Evolutionary conservation across 441 rosid species (phyloP), one percentile per base, ranked within the genome.

Genomic region (Gossypium trilobum): DNA sequence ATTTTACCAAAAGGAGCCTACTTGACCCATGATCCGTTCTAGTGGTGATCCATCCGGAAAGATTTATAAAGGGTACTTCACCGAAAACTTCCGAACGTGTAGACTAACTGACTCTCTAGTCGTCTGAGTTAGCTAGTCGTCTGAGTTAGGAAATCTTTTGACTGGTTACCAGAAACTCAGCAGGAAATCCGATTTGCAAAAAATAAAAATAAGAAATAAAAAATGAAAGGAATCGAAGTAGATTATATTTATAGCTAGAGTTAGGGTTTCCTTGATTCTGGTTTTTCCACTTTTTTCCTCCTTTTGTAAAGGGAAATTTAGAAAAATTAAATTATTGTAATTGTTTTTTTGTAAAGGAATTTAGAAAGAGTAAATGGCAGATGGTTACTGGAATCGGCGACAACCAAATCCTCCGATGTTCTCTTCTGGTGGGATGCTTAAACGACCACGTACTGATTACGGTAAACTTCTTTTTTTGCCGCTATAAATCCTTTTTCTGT

Each of bases 351-450:
- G 10, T 51, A 1, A 51, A 51, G 20, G 22, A 51, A 5, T 51
- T 51, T 16, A 51, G 56, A 16, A n/a, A 22, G 7, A 11, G 31
- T 36, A 17, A 67, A 88, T 90, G 91, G 82, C 86, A 58, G 91
- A 85, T 73, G 87, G 83, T 72, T 89, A 85, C 85, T 85, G 94
- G 96, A 87, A 83, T 70, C 88, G 87, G 72, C 88, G 74, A 4
- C 89, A 78, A 79, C 83, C 83, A 58, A 65, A 85, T 66, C 82
- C 80, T 50, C 69, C 86, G 17, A 56, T 76, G 64, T 2, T 55
- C 10, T 55, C 59, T 19, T 74, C 90, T 23, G 79, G 79, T 17
- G 89, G 80, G 14, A 78, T 76, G 78, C 82, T 79, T 19, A 89
- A 91, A 77, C 92, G 92, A 52, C 87, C 73, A 27, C 96, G 92